Base-by-base conservation (phyloP, 192 early-diverging fungal genomes). In the Coemansia sp. region DNA sequence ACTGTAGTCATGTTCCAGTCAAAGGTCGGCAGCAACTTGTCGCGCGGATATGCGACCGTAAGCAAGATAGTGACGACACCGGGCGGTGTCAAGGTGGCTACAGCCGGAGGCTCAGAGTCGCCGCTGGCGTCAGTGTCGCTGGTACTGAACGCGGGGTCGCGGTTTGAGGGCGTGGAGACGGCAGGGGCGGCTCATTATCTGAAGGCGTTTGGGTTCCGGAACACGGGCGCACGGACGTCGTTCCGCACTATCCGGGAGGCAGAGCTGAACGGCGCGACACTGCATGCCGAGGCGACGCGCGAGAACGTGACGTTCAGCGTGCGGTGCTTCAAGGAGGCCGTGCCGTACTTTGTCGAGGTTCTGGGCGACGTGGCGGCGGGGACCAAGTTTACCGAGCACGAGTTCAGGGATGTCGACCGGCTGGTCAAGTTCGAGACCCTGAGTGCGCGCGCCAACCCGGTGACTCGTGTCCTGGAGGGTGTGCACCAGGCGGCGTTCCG, bases 401-500 rank as follows among this genome's bases (percentile, higher is more conserved):
- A 98, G 76, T 90, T 98, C 57, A 64, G 78, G 25, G 82, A 88
- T 32, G 77, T 88, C 39, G 64, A 76, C 36, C 60, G 74, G 16
- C 47, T 70, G 7, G 85, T 88, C 36, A 67, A 54, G 37, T 78
- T 72, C 18, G 87, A 98, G 73, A 63, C 84, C 14, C 54, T 70
- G 50, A 66, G 75, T 26, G 82, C 89, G 19, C 75, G 82, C 18
- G 47, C 75, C 20, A 75, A 81, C 61, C 78, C 87, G 11, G 78
- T 75, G 44, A 76, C 85, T 21, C 52, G 78, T 14, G 82, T 84
- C 19, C 47, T 90, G 23, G 90, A 95, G 48, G 79, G 81, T 23
- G 77, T 90, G 50, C 93, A 99, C 75, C 80, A 80, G 56, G 83
- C 83, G 26, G 96, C 93, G 25, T 99, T 95, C 85, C 88, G 91